Evolutionary conservation across 2,329 filamentous ascomycete genomes (phyloP), one percentile per base, ranked within the genome.

Genomic region (Xenoacremonium recifei): DNA sequence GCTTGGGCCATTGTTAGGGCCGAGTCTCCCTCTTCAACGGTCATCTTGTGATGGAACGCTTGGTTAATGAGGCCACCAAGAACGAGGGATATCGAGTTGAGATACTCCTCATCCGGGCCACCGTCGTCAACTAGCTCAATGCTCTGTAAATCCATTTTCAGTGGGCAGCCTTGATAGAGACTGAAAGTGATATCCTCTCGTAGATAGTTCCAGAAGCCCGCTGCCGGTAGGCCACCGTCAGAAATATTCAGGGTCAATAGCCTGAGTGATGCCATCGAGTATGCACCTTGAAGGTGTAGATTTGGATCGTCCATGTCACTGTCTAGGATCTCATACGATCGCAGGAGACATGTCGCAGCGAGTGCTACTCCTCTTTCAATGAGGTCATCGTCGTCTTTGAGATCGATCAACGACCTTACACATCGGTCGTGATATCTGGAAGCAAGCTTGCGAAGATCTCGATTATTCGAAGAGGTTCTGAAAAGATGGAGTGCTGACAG

Each of bases 121-220:
- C 23, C 23, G 13, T 17, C 63, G 0, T 47, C 44, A 1, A 44
- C 21, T 4, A 54, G 35, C 2, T 41, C 45, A 7, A 61, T 47
- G 18, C 45, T 30, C 11, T 57, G 35, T 11, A 70, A 39, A 15
- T 68, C 58, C 40, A 73, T 71, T 47, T 71, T 72, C 1, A 74
- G 49, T 0, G 61, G 61, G 17, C 67, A 68, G 5, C 59, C 53
- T 27, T 68, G 60, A 30, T 71, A 73, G 1, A 77, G 51, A n/a
- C 71, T 71, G n/a, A 75, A 72, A 0, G 73, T 76, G n/a, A 77
- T 75, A 27, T 77, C 72, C 51, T 76, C 72, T 1, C 73, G 65
- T 0, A 76, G 61, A 39, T 75, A 75, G 44, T 76, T 77, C 73
- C 72, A 76, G 40, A 72, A 71, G 0, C 72, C 72, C 1, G 71